A percentile compares a stretch with the other conserved stretches of the same genome.
Evolutionary conservation across 2,329 filamentous ascomycete species (phyloP).

Genomic region (Pyricularia pennisetigena): DNA sequence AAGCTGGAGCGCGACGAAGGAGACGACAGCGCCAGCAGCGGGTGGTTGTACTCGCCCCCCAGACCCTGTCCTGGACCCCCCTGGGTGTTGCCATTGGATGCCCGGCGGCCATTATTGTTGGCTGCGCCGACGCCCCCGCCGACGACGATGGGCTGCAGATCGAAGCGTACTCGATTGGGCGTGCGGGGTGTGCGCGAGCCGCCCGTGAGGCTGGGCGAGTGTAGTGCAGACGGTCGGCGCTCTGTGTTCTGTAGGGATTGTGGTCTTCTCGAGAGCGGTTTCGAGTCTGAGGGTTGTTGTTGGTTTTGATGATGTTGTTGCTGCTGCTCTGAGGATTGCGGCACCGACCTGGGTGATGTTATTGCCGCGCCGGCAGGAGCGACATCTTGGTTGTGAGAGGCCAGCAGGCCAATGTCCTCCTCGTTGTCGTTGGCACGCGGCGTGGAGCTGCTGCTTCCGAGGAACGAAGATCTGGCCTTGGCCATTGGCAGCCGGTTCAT

Average conservation of each 20-base stretch:
- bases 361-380: not conserved
- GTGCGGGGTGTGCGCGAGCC: slow-evolving; percentile 44
- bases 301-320: not conserved
- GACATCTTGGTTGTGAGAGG: not conserved
- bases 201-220: not conserved
- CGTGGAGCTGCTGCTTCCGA: slow-evolving; percentile 1
- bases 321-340: not conserved
- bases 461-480: slow-evolving; percentile 3
- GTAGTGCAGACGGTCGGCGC: not conserved
- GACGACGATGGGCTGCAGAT: slow-evolving; percentile 37
- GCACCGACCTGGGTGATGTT: not conserved
- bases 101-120: not conserved
- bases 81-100: slow-evolving; percentile 8
- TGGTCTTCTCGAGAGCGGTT: not conserved
- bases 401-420: slow-evolving; percentile 3
- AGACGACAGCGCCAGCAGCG: not conserved
- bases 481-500: slow-evolving; percentile 3
- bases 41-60: not conserved
- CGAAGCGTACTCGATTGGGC: slow-evolving; percentile 67
- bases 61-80: slow-evolving; percentile 5
- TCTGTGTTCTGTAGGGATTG: not conserved
- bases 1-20: slow-evolving; percentile 6
- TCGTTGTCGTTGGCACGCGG: slow-evolving; percentile 4
- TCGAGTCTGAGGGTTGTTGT: not conserved
- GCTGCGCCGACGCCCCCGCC: slow-evolving; percentile 8